Evolutionary conservation across 2,329 filamentous ascomycete species (phyloP).

Genomic region (Hymenoscyphus scutula): DNA sequence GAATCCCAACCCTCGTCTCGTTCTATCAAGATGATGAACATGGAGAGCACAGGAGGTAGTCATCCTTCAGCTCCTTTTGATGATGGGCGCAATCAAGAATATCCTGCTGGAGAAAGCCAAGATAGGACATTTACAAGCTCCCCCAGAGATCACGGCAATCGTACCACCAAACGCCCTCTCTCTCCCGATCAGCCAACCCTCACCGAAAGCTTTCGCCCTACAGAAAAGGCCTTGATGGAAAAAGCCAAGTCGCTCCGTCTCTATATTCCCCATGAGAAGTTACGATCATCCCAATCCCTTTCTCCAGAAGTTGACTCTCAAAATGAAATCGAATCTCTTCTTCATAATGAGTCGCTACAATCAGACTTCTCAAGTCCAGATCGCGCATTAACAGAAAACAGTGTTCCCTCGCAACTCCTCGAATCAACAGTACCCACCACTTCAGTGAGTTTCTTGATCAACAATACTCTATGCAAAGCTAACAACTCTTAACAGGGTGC

Average conservation of each 20-base stretch:
- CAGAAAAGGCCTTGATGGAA: not conserved
- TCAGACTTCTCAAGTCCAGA: not conserved
- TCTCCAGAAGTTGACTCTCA: not conserved
- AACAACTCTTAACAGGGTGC: not conserved
- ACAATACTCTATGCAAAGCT: not conserved
- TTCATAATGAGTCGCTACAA: not conserved
- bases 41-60: not conserved
- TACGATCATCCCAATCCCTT: not conserved
- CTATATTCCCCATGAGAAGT: not conserved
- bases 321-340: not conserved
- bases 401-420: not conserved
- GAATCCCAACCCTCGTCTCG: too few species aligned
- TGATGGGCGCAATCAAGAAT: not conserved
- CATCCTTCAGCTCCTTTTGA: not conserved
- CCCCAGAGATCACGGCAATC: not conserved
- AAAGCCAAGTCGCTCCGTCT: not conserved
- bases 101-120: not conserved
- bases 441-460: not conserved
- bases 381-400: not conserved
- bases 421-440: not conserved
- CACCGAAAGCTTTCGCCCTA: not conserved
- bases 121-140: not conserved
- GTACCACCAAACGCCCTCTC: not conserved
- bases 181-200: not conserved
- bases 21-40: not conserved